Base-by-base conservation (phyloP, 1,284 basidiomycete species). In the Rhodotorula mucilaginosa region DNA sequence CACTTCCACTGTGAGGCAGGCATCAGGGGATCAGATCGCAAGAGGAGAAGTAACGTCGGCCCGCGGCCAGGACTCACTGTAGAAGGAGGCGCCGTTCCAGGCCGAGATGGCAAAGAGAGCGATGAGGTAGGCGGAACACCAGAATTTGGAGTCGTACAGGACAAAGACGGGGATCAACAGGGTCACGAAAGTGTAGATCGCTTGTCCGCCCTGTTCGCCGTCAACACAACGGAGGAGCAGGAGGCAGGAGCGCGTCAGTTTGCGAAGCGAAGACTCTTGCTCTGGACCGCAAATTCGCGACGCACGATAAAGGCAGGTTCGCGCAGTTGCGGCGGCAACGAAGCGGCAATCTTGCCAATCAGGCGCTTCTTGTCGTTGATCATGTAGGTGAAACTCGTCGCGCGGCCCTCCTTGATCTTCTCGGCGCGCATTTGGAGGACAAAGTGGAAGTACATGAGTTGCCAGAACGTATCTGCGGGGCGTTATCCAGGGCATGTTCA, bases 361-460 rank as follows among this genome's bases (percentile, higher is more conserved):
- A 77, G 34, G 10, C 76, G 68, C 56, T 77, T 74, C 71, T 77
- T 78, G 59, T 79, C 77, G 62, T 77, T 79, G 47, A 79, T 63
- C 52, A 80, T 69, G 65, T 70, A 80, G 6, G 79, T 80, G 68
- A 80, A 80, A 44, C 70, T 73, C 31, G 80, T 80, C 16, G 78
- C 74, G 23, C 80, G 64, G 7, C 79, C 79, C 60, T 78, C 72
- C 65, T 78, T 77, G 61, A 80, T 80, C 75, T 80, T 79, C 51
- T 78, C 77, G 46, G 74, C 77, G 26, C 79, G 66, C 5, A 77
- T 76, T 54, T 79, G 74, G 56, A 80, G 76, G 29, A 80, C 76
- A 31, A 75, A 78, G 59, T 78, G 72, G 63, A 76, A 80, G 69
- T 80, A 80, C 13, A 67, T 49, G 31, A 73, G 61, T 64, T 80